Evolutionary conservation across 1,284 basidiomycete genomes (phyloP).

Genomic region (Trichosporon sp.): DNA sequence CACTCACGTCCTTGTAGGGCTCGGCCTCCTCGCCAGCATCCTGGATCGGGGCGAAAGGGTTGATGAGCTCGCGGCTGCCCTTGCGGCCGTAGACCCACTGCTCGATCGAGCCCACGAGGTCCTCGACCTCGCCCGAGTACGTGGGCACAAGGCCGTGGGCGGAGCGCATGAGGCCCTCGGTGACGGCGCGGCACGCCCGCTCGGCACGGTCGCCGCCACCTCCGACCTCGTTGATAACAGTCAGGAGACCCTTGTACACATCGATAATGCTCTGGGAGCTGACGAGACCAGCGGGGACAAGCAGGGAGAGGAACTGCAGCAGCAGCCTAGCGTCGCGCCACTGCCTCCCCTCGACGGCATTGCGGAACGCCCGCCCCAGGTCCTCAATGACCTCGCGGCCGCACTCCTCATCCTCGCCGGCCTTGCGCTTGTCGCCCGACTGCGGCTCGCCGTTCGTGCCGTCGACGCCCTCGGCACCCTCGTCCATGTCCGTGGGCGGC

Average conservation of each 20-base stretch:
- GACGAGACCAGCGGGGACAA: conserved; percentile 74
- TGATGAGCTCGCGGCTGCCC: conserved; percentile 37
- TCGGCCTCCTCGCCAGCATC: conserved; percentile 41
- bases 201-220: conserved; percentile 84
- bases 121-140: conserved; percentile 45
- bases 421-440: conserved; percentile 47
- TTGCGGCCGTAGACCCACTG: conserved; percentile 43
- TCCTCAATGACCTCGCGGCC: conserved; percentile 81
- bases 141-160: conserved; percentile 42
- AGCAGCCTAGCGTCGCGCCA: conserved; percentile 86
- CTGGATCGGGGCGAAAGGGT: conserved; percentile 47
- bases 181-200: conserved; percentile 79
- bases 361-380: conserved; percentile 82
- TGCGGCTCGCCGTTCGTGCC: conserved; percentile 38
- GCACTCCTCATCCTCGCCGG: conserved; percentile 57
- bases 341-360: conserved; percentile 77
- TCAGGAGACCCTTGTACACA: conserved; percentile 76
- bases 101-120: conserved; percentile 46
- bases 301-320: conserved; percentile 88
- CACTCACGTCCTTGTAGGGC: conserved; percentile 44
- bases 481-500: conserved; percentile 32
- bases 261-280: conserved; percentile 73
- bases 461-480: not conserved
- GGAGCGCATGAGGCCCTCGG: conserved; percentile 75
- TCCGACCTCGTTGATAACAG: conserved; percentile 85